Evolutionary conservation across 2,329 filamentous ascomycete species (phyloP), one percentile per base, ranked within the genome.

Genomic region (Xenoacremonium recifei): DNA sequence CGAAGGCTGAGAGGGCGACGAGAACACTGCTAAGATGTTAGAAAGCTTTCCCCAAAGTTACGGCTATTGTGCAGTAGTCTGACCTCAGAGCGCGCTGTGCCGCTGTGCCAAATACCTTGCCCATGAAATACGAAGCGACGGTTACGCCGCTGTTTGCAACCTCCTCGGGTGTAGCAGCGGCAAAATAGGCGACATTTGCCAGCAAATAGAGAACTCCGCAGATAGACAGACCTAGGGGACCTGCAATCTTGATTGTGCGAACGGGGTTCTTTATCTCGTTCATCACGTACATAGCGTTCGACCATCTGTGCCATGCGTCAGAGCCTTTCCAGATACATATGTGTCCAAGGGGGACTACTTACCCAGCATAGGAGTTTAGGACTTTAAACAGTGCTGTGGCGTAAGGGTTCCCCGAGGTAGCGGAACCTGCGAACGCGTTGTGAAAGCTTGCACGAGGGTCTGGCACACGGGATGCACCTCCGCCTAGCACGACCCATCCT

Each of bases 231-330:
- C 82, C 82, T 0, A 75, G 70, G 1, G 80, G 67, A 0, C 79
- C 77, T 2, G 84, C 83, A 0, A 77, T 79, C 39, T 77, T 81
- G 13, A 88, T 61, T 0, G 84, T 88, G 12, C 75, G 67, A 1
- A 87, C 74, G 0, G 85, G 85, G 45, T 87, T 73, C 45, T 80
- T 80, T 16, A 88, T 83, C 58, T 88, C 84, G 55, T 84, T 85
- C 37, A 88, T 68, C 4, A 87, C 84, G 50, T 87, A 84, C 62
- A 83, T 85, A 48, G 82, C 72, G 45, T 87, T 87, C 39, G 72
- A n/a, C n/a, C n/a, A n/a, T n/a, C n/a, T n/a, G n/a, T n/a, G n/a
- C n/a, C n/a, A n/a, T n/a, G n/a, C n/a, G n/a, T n/a, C n/a, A n/a
- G n/a, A n/a, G n/a, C n/a, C n/a, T n/a, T n/a, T n/a, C n/a, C n/a